Evolutionary conservation across 306 rosid species (phyloP), one percentile per base, ranked within the genome.

Genomic region (Trifolium dubium): DNA sequence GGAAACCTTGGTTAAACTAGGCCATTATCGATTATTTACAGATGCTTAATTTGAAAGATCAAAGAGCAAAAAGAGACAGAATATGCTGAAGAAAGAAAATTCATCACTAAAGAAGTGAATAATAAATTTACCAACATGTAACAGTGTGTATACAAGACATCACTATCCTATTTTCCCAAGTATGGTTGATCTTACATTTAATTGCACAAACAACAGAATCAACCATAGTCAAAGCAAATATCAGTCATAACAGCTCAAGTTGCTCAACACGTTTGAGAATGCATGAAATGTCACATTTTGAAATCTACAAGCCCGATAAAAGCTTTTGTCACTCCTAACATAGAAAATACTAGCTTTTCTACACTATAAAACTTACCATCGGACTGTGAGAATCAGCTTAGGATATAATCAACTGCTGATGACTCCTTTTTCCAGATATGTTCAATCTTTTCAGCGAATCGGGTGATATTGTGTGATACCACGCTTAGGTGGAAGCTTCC

Each of bases 381-480:
- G 62, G 70, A 63, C 67, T 28, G 19, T 13, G 23, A 67, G 71
- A 79, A 61, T 53, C 79, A 68, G 64, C 64, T 32, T 40, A 55
- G 75, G 29, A 51, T 54, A 14, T 58, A 53, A 71, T 67, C 61
- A 53, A 62, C 28, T 35, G 53, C 50, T 67, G 40, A 73, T 54
- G 32, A 73, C 71, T 39, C 62, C 77, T n/a, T 46, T 47, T 58
- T 63, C 56, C 10, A 68, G 65, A 59, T 44, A 29, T 46, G 66
- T 78, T 82, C 53, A 68, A 64, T 30, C 70, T 29, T 37, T 64
- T 84, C 78, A 84, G 81, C 83, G 87, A 73, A 84, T 84, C 10
- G 85, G 87, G 77, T 84, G 87, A 73, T 84, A 80, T 17, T 84
- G 87, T 5, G 87, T 84, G 78, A 84, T 73, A 56, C 87, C 87